Evolutionary conservation across 768 basidiomycete species (phyloP), one percentile per base, ranked within the genome.

Genomic region (Guyanaporus albipodus): DNA sequence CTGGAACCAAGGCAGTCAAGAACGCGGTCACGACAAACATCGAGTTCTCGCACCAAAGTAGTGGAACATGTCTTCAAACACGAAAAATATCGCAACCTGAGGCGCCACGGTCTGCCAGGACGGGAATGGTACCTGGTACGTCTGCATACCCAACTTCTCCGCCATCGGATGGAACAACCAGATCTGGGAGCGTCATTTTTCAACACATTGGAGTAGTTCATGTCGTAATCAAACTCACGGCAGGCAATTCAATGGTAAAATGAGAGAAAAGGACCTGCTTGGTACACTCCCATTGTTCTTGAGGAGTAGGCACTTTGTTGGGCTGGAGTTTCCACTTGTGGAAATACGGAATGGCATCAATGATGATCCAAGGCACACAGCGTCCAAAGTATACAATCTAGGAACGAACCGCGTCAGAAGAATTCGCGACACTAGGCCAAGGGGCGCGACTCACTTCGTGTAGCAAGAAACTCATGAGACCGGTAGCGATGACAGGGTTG

Each of bases 351-450:
- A 93, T 90, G 2, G 83, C 73, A 68, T 99, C 96, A 64, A 97
- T 85, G 68, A 96, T 87, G 57, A 97, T 86, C 91, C 92, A 96
- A 0, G 94, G 96, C 15, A 98, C 67, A 54, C 85, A 85, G 19
- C 96, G 87, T 31, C 95, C 96, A 61, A 99, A 99, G 72, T 99
- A 99, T 8, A 97, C 91, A 60, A 92, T 68, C 94, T 96, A 51
- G 28, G 15, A 8, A 19, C 12, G 14, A 12, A 17, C 0, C 6
- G 10, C 14, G 44, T 47, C 17, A 56, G 17, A 18, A 51, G 7
- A 27, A 37, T 21, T 38, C 11, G 29, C 12, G 15, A n/a, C n/a
- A n/a, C n/a, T 31, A 17, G 27, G 1, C 6, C 8, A 1, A 4
- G 7, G 12, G 10, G 15, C 1, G 29, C 8, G 12, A 64, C 87